phyloP scores from a whole-genome alignment of 768 basidiomycete genomes.

The Phallus indusiatus region DNA sequence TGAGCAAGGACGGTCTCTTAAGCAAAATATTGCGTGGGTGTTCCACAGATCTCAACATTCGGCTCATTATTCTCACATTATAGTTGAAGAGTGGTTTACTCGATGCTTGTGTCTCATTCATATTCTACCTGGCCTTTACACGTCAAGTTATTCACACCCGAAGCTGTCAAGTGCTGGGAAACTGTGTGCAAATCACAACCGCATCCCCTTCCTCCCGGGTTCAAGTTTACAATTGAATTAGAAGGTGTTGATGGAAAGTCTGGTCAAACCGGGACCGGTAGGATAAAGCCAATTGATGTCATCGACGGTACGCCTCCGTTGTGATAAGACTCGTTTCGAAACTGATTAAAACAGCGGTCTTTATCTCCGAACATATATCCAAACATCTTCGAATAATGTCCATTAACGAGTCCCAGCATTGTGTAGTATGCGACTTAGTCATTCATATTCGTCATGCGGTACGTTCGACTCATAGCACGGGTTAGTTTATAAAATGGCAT shows the following conservation, averaged over 20 bases:
- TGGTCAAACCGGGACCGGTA: conserved; percentile 42
- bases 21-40: conserved; percentile 38
- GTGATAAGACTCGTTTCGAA: not conserved
- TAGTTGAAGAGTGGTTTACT: conserved; percentile 41
- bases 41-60: not conserved
- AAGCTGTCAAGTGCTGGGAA: conserved; percentile 49
- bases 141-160: conserved; percentile 62
- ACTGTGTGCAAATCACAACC: conserved; percentile 17
- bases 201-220: conserved; percentile 39
- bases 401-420: not conserved
- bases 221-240: conserved; percentile 42
- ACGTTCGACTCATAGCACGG: conserved; percentile 15
- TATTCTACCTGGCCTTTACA: conserved; percentile 68
- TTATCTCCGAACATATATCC: conserved; percentile 12
- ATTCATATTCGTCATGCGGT: conserved; percentile 35
- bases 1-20: conserved; percentile 24
- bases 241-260: conserved; percentile 67
- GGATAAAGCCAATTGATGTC: conserved; percentile 45
- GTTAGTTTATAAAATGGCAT: not conserved
- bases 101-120: conserved; percentile 56
- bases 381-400: conserved; percentile 10
- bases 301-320: conserved; percentile 37
- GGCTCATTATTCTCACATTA: not conserved
- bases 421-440: conserved; percentile 28
- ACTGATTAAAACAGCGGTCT: not conserved